A percentile compares a stretch with the other conserved stretches of the same genome.
Evolutionary conservation across 192 early-diverging fungal species (phyloP).

Genomic region (Gonapodya prolifera): DNA sequence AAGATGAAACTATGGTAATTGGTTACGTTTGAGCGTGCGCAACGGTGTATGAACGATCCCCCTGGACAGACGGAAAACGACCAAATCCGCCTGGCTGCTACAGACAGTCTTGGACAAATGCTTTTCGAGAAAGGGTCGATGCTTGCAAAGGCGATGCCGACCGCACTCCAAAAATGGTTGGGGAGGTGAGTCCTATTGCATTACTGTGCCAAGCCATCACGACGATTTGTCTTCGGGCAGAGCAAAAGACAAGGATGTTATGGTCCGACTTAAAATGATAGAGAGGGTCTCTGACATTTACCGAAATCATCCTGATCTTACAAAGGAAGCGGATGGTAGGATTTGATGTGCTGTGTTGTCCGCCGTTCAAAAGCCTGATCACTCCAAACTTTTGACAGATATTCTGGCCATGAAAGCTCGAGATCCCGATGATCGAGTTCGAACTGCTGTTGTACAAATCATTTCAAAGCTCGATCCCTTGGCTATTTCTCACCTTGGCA

Average conservation of each 20-base stretch:
- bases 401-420: conserved; percentile 51
- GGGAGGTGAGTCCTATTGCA: conserved; percentile 32
- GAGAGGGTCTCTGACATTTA: conserved; percentile 49
- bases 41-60: background rate
- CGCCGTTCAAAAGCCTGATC: too few relatives aligned
- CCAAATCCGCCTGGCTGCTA: conserved; percentile 62
- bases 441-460: conserved; percentile 53
- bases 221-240: conserved; percentile 11
- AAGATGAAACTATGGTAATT: conserved; percentile 70
- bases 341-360: too few relatives aligned
- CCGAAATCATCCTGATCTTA: conserved; percentile 55
- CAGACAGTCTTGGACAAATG: conserved; percentile 73
- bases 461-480: conserved; percentile 50
- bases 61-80: conserved; percentile 48
- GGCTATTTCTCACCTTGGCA: background rate
- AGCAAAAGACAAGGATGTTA: conserved; percentile 57
- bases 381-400: conserved; percentile 21
- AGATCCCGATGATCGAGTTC: conserved; percentile 91
- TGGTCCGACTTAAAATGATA: conserved; percentile 63
- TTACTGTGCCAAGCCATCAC: background rate
- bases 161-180: conserved; percentile 75
- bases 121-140: conserved; percentile 63
- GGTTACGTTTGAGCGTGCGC: conserved; percentile 1
- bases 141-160: conserved; percentile 59
- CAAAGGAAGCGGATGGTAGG: conserved; percentile 56